Conservation (phyloP, 108 stramenopile species). For the Pseudonitzschia pungens region DNA sequence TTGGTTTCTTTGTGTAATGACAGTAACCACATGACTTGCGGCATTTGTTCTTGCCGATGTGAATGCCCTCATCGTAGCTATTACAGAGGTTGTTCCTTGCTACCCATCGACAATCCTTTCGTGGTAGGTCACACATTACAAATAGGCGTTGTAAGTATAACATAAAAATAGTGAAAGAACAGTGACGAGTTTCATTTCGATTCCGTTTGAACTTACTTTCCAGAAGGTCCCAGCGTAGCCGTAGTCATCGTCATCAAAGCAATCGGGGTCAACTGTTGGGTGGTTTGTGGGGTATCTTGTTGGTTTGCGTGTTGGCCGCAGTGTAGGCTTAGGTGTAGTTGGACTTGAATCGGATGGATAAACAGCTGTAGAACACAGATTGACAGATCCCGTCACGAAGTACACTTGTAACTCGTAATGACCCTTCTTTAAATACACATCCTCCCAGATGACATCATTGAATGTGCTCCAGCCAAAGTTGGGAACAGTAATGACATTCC, state of each 20-base stretch:
- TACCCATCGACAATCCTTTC: background rate
- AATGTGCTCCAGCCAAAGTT: background rate
- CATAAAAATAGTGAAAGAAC: background rate
- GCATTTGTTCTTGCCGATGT: conserved; percentile 2
- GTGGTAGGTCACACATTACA: background rate
- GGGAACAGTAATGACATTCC: background rate
- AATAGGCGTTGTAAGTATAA: background rate
- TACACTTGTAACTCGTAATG: conserved; percentile 11
- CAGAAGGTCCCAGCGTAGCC: background rate
- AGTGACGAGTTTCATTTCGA: background rate
- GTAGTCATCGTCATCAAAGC: background rate
- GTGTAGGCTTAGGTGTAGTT: background rate
- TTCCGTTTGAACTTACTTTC: conserved; percentile 7
- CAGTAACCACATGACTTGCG: conserved; percentile 6
- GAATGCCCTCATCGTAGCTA: background rate
- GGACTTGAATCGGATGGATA: background rate
- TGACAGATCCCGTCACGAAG: background rate
- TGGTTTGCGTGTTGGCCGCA: background rate
- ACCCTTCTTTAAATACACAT: conserved; percentile 2
- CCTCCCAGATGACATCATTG: conserved; percentile 10
- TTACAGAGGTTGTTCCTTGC: background rate
- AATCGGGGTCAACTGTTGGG: background rate
- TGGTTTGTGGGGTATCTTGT: background rate
- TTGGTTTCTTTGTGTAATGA: background rate
- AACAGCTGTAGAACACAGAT: conserved; percentile 7